These are phyloP conservation scores for Dipsacomyces acuminosporus DNA, from an alignment of 371 early-diverging fungal genomes.

Conservation along the genomic window DNA sequence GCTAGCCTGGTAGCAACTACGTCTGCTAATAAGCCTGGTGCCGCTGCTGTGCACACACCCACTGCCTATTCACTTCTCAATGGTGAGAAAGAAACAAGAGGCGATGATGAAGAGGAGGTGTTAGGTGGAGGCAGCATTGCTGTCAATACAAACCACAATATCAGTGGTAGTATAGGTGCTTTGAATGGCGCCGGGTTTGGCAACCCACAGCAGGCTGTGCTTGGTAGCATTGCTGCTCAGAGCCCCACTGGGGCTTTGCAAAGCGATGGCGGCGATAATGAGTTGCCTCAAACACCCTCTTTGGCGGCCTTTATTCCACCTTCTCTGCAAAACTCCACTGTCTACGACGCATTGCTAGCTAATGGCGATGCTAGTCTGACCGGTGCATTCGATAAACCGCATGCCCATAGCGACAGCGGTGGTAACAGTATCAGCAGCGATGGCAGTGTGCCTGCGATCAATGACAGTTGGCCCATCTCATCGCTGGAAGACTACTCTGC, in stretches of 20 bases:
- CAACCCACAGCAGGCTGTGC: not conserved
- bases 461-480: conserved; percentile 17
- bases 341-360: not conserved
- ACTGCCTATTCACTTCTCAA: not conserved
- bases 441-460: not conserved
- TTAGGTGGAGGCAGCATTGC: not conserved
- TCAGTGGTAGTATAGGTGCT: not conserved
- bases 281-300: too few species aligned
- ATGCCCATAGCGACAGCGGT: not conserved
- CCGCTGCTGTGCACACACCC: not conserved
- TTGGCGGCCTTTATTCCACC: conserved; percentile 8
- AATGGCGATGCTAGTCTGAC: too few species aligned
- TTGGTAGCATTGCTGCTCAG: too few species aligned
- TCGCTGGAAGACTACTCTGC: conserved; percentile 18
- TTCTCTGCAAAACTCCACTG: conserved; percentile 2
- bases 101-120: conserved; percentile 10
- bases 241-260: too few species aligned
- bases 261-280: not conserved
- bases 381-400: not conserved
- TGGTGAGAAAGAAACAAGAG: not conserved
- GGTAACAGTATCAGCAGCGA: not conserved
- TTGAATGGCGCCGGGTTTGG: not conserved
- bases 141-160: not conserved
- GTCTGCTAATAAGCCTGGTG: not conserved
- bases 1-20: not conserved